These are phyloP conservation scores for Didymella pinodella DNA, from an alignment of 2,329 filamentous ascomycete species.

Conservation along the genomic window DNA sequence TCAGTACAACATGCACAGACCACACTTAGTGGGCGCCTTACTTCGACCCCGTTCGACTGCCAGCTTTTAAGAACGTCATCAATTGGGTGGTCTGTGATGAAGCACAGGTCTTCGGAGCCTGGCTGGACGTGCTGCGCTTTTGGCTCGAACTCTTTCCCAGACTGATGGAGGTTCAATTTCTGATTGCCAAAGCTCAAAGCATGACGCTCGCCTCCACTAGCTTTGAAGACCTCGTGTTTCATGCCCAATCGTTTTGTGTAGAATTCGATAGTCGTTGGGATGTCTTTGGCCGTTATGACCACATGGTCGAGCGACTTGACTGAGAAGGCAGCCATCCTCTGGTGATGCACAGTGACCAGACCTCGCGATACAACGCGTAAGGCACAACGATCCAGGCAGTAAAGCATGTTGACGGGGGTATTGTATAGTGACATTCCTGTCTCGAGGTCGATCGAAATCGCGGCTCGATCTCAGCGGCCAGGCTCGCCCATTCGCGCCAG, in stretches of 20 bases:
- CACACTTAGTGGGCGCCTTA: background rate
- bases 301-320: constrained; percentile 25
- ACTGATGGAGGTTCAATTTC: constrained; percentile 25
- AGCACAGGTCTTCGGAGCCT: constrained; percentile 24
- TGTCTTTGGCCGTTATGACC: constrained; percentile 14
- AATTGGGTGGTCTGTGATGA: constrained; percentile 21
- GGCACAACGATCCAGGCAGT: background rate
- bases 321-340: constrained; percentile 9
- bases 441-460: background rate
- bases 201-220: constrained; percentile 17
- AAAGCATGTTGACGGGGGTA: constrained; percentile 1
- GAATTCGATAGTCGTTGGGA: constrained; percentile 21
- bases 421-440: background rate
- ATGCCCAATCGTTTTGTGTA: constrained; percentile 21
- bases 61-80: constrained; percentile 10
- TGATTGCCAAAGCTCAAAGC: constrained; percentile 24
- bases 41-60: constrained; percentile 10
- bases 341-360: background rate
- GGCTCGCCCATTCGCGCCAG: background rate
- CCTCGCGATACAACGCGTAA: background rate
- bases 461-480: constrained; percentile 1
- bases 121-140: constrained; percentile 22
- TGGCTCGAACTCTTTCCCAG: constrained; percentile 26
- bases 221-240: constrained; percentile 19
- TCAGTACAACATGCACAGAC: background rate